Conservation (phyloP, 2,329 filamentous ascomycete genomes). For the Rhexocercosporidium sp. region DNA sequence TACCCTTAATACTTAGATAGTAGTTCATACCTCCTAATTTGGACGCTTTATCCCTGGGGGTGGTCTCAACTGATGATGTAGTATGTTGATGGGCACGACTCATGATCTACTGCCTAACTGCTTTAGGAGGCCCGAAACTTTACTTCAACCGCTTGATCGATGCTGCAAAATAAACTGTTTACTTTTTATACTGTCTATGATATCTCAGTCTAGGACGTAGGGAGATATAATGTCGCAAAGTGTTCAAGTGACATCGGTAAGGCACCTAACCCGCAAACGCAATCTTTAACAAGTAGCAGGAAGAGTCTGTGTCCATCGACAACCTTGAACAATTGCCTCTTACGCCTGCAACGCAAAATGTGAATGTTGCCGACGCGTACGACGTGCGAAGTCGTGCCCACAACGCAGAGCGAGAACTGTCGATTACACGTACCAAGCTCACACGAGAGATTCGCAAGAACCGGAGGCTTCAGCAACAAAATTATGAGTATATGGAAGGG, state of each 20-base stretch:
- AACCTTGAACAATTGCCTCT: conserved; percentile 17
- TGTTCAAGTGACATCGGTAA: neutral
- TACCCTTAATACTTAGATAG: neutral
- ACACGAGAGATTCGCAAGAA: conserved; percentile 23
- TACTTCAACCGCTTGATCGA: neutral
- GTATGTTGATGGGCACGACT: neutral
- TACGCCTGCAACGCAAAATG: conserved; percentile 20
- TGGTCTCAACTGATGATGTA: neutral
- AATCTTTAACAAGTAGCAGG: conserved; percentile 7
- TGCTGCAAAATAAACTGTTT: neutral
- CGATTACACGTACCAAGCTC: conserved; percentile 16
- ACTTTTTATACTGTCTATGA: neutral
- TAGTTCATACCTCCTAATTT: neutral
- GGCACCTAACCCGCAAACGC: neutral
- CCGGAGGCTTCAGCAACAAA: conserved; percentile 18
- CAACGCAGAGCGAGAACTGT: conserved; percentile 22
- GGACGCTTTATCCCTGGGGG: neutral
- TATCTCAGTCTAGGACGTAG: neutral
- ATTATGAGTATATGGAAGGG: conserved; percentile 21
- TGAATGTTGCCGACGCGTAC: conserved; percentile 25
- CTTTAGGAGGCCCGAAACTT: neutral
- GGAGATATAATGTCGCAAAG: neutral
- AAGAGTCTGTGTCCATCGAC: neutral
- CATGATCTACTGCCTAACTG: neutral
- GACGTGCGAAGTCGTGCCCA: conserved; percentile 23